Percentiles rank a stretch among this genome's conserved stretches.
These are phyloP conservation scores for Phytophthora macrochlamydospora DNA, from an alignment of 352 stramenopile genomes.

Conservation along the genomic window DNA sequence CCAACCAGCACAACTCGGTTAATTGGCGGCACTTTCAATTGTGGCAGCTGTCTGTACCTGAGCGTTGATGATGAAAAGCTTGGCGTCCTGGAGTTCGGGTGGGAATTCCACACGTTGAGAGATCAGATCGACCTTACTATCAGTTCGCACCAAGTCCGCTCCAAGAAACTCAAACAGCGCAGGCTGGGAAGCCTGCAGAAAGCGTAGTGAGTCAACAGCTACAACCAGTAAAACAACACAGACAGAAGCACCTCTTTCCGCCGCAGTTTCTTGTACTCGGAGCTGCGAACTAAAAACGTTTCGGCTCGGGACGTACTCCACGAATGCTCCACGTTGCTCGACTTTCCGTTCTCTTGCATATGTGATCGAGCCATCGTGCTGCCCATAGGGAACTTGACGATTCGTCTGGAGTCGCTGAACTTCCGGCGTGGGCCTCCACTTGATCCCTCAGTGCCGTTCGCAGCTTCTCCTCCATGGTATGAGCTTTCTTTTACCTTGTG, in stretches of 20 bases:
- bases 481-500: conserved; percentile 36
- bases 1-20: neutral
- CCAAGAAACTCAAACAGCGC: conserved; percentile 84
- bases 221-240: too few relatives aligned
- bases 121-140: conserved; percentile 77
- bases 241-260: conserved; percentile 63
- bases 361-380: conserved; percentile 59
- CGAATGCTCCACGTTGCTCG: conserved; percentile 59
- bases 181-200: conserved; percentile 45
- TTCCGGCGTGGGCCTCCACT: conserved; percentile 4
- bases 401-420: conserved; percentile 19
- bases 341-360: conserved; percentile 50
- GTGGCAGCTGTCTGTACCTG: conserved; percentile 44
- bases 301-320: conserved; percentile 57
- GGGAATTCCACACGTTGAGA: conserved; percentile 74
- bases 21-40: neutral
- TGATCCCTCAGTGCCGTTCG: conserved; percentile 4
- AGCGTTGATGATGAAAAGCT: conserved; percentile 84
- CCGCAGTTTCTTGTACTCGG: conserved; percentile 84
- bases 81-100: conserved; percentile 52
- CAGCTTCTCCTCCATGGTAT: conserved; percentile 8
- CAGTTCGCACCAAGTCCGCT: conserved; percentile 71
- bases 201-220: neutral
- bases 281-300: conserved; percentile 71
- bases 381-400: conserved; percentile 58